phyloP scores from a whole-genome alignment of 768 basidiomycete genomes.

The Rhizopogon salebrosus region DNA sequence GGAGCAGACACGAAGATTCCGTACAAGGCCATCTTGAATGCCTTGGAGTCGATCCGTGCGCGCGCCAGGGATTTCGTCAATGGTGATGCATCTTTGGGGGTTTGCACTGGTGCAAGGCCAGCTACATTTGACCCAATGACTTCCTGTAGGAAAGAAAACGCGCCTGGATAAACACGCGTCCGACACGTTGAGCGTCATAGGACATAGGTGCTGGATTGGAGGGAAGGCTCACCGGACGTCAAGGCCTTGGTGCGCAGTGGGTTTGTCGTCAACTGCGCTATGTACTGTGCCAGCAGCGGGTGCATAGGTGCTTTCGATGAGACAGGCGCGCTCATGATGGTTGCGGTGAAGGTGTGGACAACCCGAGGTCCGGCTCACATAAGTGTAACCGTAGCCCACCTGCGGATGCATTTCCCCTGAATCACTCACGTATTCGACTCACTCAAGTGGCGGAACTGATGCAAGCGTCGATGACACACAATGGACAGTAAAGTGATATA shows the following conservation, averaged over 20 bases:
- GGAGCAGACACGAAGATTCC: slow-evolving; percentile 84
- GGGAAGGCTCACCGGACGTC: slow-evolving; percentile 52
- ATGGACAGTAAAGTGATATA: slow-evolving; percentile 7
- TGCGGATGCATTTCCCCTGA: too few relatives aligned
- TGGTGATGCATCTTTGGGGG: slow-evolving; percentile 49
- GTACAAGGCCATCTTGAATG: slow-evolving; percentile 80
- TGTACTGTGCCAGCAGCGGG: slow-evolving; percentile 64
- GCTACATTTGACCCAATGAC: slow-evolving; percentile 73
- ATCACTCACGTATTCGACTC: too few relatives aligned
- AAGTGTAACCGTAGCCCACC: background rate
- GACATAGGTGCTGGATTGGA: background rate
- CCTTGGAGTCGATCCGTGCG: slow-evolving; percentile 60
- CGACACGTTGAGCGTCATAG: background rate
- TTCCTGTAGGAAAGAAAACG: slow-evolving; percentile 70
- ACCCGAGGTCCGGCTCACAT: background rate
- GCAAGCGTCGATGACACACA: background rate
- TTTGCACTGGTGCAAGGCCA: slow-evolving; percentile 45
- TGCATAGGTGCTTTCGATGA: slow-evolving; percentile 19
- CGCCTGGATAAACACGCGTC: slow-evolving; percentile 25
- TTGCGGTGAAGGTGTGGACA: slow-evolving; percentile 8
- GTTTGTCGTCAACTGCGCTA: slow-evolving; percentile 57
- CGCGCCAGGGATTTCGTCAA: slow-evolving; percentile 48
- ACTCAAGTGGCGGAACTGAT: background rate
- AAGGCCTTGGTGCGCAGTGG: slow-evolving; percentile 79
- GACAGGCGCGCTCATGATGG: slow-evolving; percentile 35